Conservation (phyloP, 768 basidiomycete genomes). For the Termitomyces sp. region DNA sequence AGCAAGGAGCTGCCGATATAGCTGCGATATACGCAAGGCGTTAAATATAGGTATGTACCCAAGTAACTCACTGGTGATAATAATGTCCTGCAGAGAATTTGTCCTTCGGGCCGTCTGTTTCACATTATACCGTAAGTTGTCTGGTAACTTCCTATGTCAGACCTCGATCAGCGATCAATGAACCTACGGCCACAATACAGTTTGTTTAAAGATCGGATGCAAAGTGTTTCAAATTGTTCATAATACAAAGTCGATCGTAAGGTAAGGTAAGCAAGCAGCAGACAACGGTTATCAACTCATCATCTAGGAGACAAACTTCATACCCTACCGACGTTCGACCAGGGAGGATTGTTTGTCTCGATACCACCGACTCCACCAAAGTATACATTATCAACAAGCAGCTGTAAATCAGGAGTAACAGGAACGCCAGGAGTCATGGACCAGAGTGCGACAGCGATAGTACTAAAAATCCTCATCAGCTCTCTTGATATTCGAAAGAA, state of each 20-base stretch:
- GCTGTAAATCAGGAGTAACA: conserved; percentile 45
- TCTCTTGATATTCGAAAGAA: neutral
- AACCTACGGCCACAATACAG: neutral
- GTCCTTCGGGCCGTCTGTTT: too few species aligned
- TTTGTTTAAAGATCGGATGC: neutral
- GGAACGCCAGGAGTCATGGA: conserved; percentile 44
- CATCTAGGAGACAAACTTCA: neutral
- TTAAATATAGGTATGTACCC: neutral
- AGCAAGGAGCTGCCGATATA: neutral
- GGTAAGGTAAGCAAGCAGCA: neutral
- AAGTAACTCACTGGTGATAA: too few species aligned
- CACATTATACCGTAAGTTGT: too few species aligned
- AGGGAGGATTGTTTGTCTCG: conserved; percentile 51
- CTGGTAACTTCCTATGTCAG: too few species aligned
- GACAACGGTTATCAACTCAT: too few species aligned
- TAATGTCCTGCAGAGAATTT: too few species aligned
- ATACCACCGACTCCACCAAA: conserved; percentile 66
- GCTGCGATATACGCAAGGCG: neutral
- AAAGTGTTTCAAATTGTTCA: neutral
- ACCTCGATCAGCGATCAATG: neutral
- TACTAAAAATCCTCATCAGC: conserved; percentile 25
- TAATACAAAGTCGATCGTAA: neutral
- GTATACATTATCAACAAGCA: conserved; percentile 50
- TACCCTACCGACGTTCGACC: conserved; percentile 35
- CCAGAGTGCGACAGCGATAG: conserved; percentile 66